A percentile compares a stretch with the other conserved stretches of the same genome.
These are phyloP conservation scores for Pyricularia sp. DNA, from an alignment of 2,329 filamentous ascomycete species.

Conservation along the genomic window DNA sequence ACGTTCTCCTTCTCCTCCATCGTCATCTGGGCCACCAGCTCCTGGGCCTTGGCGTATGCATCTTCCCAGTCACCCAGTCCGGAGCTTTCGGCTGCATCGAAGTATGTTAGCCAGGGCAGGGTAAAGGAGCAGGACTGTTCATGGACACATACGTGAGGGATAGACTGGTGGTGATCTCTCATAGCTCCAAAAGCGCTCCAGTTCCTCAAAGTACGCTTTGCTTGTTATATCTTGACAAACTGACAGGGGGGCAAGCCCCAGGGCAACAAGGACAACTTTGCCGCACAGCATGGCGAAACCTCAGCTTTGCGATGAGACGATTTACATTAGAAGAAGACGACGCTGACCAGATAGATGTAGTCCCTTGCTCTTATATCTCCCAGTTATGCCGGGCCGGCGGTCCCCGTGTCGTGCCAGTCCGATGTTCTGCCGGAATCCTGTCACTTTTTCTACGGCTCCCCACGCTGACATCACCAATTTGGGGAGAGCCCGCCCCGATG, in stretches of 20 bases:
- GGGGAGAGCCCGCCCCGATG: neutral
- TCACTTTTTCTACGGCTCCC: neutral
- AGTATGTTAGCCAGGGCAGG: constrained; percentile 53
- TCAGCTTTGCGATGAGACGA: neutral
- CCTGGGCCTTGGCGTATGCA: constrained; percentile 54
- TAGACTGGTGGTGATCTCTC: constrained; percentile 37
- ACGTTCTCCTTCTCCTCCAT: constrained; percentile 68
- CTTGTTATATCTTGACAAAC: neutral
- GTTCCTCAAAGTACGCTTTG: neutral
- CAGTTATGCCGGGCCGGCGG: neutral
- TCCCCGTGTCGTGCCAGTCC: neutral
- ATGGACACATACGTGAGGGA: constrained; percentile 32
- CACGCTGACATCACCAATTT: neutral
- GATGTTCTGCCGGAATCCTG: neutral
- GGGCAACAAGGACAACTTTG: neutral
- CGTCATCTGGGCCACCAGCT: constrained; percentile 59
- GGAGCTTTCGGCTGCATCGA: constrained; percentile 32
- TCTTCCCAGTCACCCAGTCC: constrained; percentile 38
- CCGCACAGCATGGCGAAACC: neutral
- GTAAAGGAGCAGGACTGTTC: constrained; percentile 34
- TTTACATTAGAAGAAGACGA: neutral
- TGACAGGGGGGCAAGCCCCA: neutral
- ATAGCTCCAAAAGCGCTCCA: constrained; percentile 12
- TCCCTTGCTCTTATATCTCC: neutral
- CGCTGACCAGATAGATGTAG: neutral